A percentile compares a stretch with the other conserved stretches of the same genome.
These are phyloP conservation scores for Oropetium thomaeum DNA, from an alignment of 176 grass and related monocot species.

Conservation along the genomic window DNA sequence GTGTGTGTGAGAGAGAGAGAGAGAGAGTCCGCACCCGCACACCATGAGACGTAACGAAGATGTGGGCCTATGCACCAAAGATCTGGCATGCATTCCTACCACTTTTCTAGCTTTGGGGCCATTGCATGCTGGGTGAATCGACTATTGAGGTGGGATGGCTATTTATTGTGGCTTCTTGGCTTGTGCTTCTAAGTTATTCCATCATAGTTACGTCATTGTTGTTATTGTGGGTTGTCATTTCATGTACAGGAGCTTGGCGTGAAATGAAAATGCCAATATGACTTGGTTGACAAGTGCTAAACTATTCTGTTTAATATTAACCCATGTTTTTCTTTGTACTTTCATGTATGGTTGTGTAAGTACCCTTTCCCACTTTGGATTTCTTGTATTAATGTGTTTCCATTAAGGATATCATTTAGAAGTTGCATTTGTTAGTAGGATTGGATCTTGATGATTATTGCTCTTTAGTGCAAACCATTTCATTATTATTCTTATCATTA, in stretches of 20 bases:
- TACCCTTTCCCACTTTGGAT: not conserved
- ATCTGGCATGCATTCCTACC: not conserved
- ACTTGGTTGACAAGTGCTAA: too few relatives aligned
- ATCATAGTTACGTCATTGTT: not conserved
- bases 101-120: not conserved
- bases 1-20: too few relatives aligned
- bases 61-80: not conserved
- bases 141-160: not conserved
- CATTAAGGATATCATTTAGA: too few relatives aligned
- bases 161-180: not conserved
- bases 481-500: not conserved
- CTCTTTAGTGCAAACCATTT: not conserved
- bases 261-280: not conserved
- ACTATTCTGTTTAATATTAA: not conserved
- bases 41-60: too few relatives aligned
- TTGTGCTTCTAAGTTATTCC: not conserved
- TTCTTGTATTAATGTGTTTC: too few relatives aligned
- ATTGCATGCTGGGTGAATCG: not conserved
- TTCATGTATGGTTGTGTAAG: not conserved
- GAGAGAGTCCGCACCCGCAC: too few relatives aligned
- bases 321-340: not conserved
- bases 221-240: not conserved
- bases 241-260: not conserved
- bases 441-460: conserved; percentile 3
- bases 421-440: too few relatives aligned